Evolutionary conservation across 345 rosid species (phyloP).

Genomic region (Eucalyptus coolabah): DNA sequence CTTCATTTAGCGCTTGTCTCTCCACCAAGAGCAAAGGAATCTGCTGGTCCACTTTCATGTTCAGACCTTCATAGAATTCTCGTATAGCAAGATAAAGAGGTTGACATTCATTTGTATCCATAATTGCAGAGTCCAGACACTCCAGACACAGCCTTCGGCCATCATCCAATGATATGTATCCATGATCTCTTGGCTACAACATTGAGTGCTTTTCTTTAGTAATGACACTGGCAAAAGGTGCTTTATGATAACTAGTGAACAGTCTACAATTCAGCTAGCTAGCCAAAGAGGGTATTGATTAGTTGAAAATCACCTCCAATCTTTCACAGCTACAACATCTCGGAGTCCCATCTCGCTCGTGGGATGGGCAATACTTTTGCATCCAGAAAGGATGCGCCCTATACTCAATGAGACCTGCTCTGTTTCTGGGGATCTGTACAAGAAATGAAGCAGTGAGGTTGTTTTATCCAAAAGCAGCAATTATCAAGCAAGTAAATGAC

Average conservation of each 20-base stretch:
- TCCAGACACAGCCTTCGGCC: slow-evolving; percentile 37
- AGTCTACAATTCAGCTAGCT: background rate
- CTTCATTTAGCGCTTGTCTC: slow-evolving; percentile 28
- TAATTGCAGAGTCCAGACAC: slow-evolving; percentile 35
- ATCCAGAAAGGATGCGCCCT: slow-evolving; percentile 93
- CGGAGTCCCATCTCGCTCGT: slow-evolving; percentile 85
- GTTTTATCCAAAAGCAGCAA: background rate
- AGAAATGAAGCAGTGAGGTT: background rate
- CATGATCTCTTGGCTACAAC: slow-evolving; percentile 19
- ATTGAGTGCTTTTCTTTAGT: background rate
- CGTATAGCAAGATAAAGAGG: slow-evolving; percentile 37
- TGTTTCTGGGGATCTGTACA: slow-evolving; percentile 64
- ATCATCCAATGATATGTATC: slow-evolving; percentile 36
- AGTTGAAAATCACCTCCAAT: slow-evolving; percentile 61
- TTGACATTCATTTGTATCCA: slow-evolving; percentile 43
- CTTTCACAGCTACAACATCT: slow-evolving; percentile 96
- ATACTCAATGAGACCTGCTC: slow-evolving; percentile 74
- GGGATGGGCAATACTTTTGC: slow-evolving; percentile 95
- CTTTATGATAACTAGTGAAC: background rate
- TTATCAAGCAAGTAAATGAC: background rate
- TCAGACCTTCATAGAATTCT: slow-evolving; percentile 37
- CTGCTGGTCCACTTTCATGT: slow-evolving; percentile 38
- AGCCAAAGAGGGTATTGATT: background rate
- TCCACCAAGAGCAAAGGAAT: slow-evolving; percentile 43
- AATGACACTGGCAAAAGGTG: background rate